Evolutionary conservation across 2,329 filamentous ascomycete species (phyloP).

Genomic region (Sodiomyces alkalinus): DNA sequence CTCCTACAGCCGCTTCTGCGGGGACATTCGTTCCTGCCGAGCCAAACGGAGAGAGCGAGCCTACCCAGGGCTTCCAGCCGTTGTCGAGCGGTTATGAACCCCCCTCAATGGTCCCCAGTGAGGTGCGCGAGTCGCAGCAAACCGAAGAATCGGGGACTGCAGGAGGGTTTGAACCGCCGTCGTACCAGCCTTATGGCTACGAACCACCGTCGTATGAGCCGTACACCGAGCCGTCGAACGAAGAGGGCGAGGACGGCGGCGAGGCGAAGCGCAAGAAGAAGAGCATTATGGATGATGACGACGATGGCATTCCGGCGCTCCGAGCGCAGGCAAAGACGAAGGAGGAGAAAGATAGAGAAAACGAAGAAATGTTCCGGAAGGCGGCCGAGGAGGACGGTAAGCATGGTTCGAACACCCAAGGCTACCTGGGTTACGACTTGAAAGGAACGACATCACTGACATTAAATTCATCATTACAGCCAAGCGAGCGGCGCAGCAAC

Average conservation of each 20-base stretch:
- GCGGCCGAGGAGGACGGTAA: conserved; percentile 64
- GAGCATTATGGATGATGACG: conserved; percentile 69
- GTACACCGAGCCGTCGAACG: conserved; percentile 21
- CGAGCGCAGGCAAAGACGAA: conserved; percentile 38
- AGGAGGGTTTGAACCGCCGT: conserved; percentile 44
- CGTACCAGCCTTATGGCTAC: conserved; percentile 43
- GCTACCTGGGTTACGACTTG: too few species aligned
- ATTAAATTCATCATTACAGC: conserved; percentile 23
- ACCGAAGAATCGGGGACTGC: conserved; percentile 15
- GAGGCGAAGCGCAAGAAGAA: conserved; percentile 55
- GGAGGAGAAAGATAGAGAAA: conserved; percentile 58
- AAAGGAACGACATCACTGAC: too few species aligned
- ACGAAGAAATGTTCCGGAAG: conserved; percentile 72
- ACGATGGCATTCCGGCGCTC: conserved; percentile 47
- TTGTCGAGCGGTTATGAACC: conserved; percentile 37
- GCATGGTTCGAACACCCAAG: too few species aligned
- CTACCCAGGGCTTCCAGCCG: conserved; percentile 24
- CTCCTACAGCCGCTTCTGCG: background rate
- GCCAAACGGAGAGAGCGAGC: too few species aligned
- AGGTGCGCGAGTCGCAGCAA: conserved; percentile 12
- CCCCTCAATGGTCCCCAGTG: conserved; percentile 20
- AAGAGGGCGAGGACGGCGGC: conserved; percentile 30
- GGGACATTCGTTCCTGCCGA: conserved; percentile 1
- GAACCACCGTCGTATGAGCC: conserved; percentile 44
- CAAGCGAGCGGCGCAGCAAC: conserved; percentile 39